Percentiles rank a stretch among this genome's conserved stretches.
Evolutionary conservation across 805 yeast genomes (phyloP).

Genomic region (Yamadazyma akitaensis): DNA sequence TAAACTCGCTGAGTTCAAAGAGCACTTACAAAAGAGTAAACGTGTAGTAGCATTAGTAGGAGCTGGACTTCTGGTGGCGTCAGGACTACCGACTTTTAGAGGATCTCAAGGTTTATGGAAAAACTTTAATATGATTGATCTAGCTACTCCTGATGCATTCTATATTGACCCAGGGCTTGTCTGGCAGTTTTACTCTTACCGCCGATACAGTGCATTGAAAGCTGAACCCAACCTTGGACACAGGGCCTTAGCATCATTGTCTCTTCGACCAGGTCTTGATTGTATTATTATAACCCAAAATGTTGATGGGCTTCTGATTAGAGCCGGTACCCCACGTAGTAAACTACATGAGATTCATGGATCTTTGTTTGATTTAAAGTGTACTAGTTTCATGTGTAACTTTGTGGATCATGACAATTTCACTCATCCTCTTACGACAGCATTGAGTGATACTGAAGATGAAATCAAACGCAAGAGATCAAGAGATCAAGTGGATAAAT

Average conservation of each 20-base stretch:
- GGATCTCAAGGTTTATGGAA: conserved; percentile 77
- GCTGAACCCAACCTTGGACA: conserved; percentile 79
- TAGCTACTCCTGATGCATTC: conserved; percentile 92
- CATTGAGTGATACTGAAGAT: conserved; percentile 40
- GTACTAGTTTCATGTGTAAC: conserved; percentile 75
- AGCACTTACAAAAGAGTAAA: conserved; percentile 41
- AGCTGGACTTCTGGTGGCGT: conserved; percentile 75
- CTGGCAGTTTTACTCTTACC: conserved; percentile 81
- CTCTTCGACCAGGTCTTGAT: conserved; percentile 30
- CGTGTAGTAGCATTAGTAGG: conserved; percentile 68
- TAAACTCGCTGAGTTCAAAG: conserved; percentile 44
- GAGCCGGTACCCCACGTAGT: conserved; percentile 58
- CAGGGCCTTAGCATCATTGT: conserved; percentile 59
- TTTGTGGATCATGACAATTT: conserved; percentile 52
- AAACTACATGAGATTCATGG: conserved; percentile 77
- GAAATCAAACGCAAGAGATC: conserved; percentile 25
- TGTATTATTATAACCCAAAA: conserved; percentile 78
- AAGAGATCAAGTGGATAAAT: conserved; percentile 13
- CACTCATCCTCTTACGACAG: conserved; percentile 57
- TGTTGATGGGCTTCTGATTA: conserved; percentile 68
- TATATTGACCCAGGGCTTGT: conserved; percentile 78
- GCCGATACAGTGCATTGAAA: conserved; percentile 60
- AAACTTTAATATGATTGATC: conserved; percentile 71
- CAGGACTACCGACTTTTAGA: conserved; percentile 74
- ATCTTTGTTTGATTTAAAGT: conserved; percentile 63